phyloP scores from a whole-genome alignment of 345 rosid species.

The Salix suchowensis region DNA sequence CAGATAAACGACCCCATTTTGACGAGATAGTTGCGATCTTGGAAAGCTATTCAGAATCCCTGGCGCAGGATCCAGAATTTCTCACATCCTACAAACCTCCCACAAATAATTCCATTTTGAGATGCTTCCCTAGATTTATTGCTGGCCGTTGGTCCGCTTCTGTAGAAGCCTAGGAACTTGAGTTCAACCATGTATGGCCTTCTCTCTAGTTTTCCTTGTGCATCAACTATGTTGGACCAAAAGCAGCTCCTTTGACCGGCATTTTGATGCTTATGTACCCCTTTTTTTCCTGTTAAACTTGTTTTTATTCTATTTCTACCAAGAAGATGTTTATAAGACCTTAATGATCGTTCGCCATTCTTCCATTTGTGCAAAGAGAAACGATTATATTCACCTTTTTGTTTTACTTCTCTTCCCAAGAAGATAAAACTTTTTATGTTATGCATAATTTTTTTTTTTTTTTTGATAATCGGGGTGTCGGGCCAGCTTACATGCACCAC shows the following conservation, averaged over 20 bases:
- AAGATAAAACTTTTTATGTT: too few relatives aligned
- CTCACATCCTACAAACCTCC: constrained; percentile 40
- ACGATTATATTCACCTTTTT: too few relatives aligned
- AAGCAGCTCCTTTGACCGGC: constrained; percentile 12
- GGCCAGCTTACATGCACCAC: too few relatives aligned
- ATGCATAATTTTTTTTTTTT: too few relatives aligned
- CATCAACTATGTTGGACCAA: constrained; percentile 10
- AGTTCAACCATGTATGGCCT: background rate
- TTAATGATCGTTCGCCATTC: background rate
- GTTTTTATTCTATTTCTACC: background rate
- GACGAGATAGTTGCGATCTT: constrained; percentile 51
- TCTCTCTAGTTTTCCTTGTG: background rate
- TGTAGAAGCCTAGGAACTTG: constrained; percentile 14
- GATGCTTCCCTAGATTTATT: constrained; percentile 41
- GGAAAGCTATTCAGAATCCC: constrained; percentile 46
- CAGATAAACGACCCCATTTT: constrained; percentile 53
- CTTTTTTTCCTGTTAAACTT: background rate
- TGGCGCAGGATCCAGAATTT: constrained; percentile 49
- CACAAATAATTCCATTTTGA: constrained; percentile 13
- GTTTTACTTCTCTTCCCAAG: too few relatives aligned
- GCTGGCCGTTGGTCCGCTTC: constrained; percentile 14
- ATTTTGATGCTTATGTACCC: constrained; percentile 2
- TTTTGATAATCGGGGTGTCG: too few relatives aligned
- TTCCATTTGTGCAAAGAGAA: background rate
- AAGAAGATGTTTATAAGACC: too few relatives aligned